Evolutionary conservation across 2,329 filamentous ascomycete genomes (phyloP).

Genomic region (Monosporascus sp.): DNA sequence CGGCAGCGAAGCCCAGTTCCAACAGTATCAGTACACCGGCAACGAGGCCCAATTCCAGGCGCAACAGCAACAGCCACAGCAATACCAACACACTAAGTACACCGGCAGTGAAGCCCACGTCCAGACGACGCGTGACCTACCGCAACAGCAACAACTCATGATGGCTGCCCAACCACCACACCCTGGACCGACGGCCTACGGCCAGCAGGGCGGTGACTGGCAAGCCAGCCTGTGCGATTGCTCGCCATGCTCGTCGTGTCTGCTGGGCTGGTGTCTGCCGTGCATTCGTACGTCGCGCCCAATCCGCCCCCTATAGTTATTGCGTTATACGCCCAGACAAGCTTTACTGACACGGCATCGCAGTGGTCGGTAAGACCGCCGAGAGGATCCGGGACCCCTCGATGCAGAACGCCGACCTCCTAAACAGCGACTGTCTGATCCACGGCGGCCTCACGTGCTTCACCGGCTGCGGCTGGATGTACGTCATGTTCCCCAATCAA

Average conservation of each 20-base stretch:
- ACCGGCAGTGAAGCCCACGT: too few species aligned
- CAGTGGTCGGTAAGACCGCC: slow-evolving; percentile 27
- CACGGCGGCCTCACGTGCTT: slow-evolving; percentile 18
- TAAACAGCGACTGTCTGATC: slow-evolving; percentile 26
- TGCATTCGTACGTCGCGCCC: slow-evolving; percentile 21
- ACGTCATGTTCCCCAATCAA: slow-evolving; percentile 7
- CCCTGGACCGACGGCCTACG: slow-evolving; percentile 10
- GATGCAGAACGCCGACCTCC: slow-evolving; percentile 20
- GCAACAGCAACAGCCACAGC: not conserved
- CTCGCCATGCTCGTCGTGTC: slow-evolving; percentile 21
- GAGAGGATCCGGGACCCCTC: slow-evolving; percentile 26
- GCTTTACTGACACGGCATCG: not conserved
- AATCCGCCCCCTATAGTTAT: not conserved
- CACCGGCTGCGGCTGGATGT: slow-evolving; percentile 27
- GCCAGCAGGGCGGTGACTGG: slow-evolving; percentile 22
- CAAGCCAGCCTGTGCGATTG: slow-evolving; percentile 25
- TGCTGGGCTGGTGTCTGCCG: slow-evolving; percentile 24
- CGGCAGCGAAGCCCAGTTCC: not conserved
- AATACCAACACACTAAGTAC: not conserved
- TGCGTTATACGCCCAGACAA: not conserved
- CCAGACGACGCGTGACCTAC: too few species aligned
- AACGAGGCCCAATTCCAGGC: not conserved
- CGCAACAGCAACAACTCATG: not conserved
- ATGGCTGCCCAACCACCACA: not conserved
- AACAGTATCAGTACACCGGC: not conserved